Evolutionary conservation across 1,139 yeast genomes (phyloP), one percentile per base, ranked within the genome.

Genomic region (Torulaspora globosa): DNA sequence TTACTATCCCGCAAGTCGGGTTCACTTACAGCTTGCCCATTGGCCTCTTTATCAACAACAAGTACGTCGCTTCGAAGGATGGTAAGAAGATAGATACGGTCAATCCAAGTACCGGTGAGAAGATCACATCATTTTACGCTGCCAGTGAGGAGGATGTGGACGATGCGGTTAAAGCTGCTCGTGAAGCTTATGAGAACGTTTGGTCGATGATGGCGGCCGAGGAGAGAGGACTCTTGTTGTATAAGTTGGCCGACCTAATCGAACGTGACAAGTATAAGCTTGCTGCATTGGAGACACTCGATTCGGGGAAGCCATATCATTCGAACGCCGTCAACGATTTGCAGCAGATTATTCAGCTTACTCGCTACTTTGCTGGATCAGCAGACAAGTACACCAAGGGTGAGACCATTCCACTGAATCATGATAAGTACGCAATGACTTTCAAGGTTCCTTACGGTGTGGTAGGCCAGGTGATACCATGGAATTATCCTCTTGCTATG

Each of bases 381-480:
- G 90, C 95, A 39, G 95, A 84, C 68, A 88, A 88, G 71, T 73
- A 82, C 54, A 70, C 78, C 48, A 75, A 76, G 52, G 96, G 96
- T 38, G 74, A 75, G 52, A 79, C 82, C 39, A 81, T 86, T 58
- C 90, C 87, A 53, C 72, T 83, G 52, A 64, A 62, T 41, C 77
- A 80, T 29, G 75, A 74, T 49, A 82, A 82, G 66, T 74, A 85
- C 57, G 87, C 86, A 16, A 85, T 83, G 70, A 85, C 95, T 33
- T 69, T 84, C 46, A 86, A 83, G 66, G 92, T 84, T 65, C 96
- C 96, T 38, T 75, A 70, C 56, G 94, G 94, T 24, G 90, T 85
- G 19, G 82, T 86, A 61, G 94, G 84, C 27, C 84, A 80, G 64
- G 79, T 82, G 51, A 79, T 82, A 50, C 88, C 89, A 43, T 82